These are phyloP conservation scores for Pseudopithomyces chartarum DNA, from an alignment of 2,329 filamentous ascomycete genomes.

Conservation along the genomic window DNA sequence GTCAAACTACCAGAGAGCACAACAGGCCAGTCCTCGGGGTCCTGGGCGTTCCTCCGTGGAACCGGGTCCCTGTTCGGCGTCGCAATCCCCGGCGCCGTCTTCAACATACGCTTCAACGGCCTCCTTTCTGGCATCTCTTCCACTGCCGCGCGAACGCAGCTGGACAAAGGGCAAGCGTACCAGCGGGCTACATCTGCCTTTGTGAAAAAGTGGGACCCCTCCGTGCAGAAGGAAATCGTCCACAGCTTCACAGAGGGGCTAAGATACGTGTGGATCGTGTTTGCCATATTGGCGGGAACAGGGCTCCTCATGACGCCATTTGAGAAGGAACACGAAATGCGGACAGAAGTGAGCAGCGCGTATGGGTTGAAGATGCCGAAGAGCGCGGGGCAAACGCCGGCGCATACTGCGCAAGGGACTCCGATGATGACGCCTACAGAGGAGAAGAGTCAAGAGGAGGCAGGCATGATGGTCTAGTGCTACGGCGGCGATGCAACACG, in stretches of 20 bases:
- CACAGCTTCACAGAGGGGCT: slow-evolving; percentile 42
- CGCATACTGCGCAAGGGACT: background rate
- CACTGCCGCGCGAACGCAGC: slow-evolving; percentile 3
- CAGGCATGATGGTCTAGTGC: background rate
- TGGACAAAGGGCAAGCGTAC: slow-evolving; percentile 32
- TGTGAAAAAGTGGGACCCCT: slow-evolving; percentile 19
- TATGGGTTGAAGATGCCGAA: slow-evolving; percentile 44
- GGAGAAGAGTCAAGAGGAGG: slow-evolving; percentile 2
- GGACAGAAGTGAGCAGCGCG: slow-evolving; percentile 46
- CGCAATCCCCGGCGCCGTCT: slow-evolving; percentile 34
- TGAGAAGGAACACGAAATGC: slow-evolving; percentile 45
- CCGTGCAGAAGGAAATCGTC: slow-evolving; percentile 34
- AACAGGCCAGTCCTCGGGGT: slow-evolving; percentile 25
- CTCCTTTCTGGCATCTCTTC: slow-evolving; percentile 19
- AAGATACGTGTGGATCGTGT: slow-evolving; percentile 46
- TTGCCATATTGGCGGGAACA: slow-evolving; percentile 36
- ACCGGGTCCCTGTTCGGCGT: slow-evolving; percentile 37
- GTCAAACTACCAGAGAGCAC: slow-evolving; percentile 31
- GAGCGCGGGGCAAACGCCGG: slow-evolving; percentile 8
- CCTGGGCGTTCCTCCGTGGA: slow-evolving; percentile 37
- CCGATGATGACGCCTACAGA: background rate
- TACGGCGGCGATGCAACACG: background rate
- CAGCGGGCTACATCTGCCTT: slow-evolving; percentile 29
- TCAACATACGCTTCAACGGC: slow-evolving; percentile 29
- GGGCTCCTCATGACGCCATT: slow-evolving; percentile 42